Evolutionary conservation across 108 stramenopile genomes (phyloP), one percentile per base, ranked within the genome.

Genomic region (Schizochytrium sp.): DNA sequence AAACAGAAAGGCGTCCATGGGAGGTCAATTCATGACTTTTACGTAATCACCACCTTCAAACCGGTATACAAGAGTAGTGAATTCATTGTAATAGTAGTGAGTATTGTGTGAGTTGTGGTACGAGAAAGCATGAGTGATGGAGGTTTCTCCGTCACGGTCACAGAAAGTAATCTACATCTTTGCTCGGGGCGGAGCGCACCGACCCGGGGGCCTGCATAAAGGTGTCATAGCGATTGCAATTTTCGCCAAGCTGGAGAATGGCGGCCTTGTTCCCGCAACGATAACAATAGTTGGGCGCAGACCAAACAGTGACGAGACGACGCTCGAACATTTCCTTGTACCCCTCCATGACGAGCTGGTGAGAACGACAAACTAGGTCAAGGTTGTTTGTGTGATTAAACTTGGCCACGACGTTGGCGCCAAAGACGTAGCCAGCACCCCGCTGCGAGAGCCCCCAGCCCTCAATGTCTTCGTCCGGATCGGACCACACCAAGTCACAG

Each of bases 251-350:
- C 34, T 83, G 45, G 53, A 96, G 88, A 87, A 99, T 96, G 72
- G 97, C 97, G 5, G 98, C 98, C n/a, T 97, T 95, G 91, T 98
- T 99, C 4, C 98, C 98, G 91, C 98, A 99, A 28, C 98, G 92
- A 90, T 98, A 98, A 91, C 98, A 98, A 89, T 99, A 99, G 87
- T 98, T 98, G 6, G 98, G 98, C 21, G 98, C 98, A 23, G 95
- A 95, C 97, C 97, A 99, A 0, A 98, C 96, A 5, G 97, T 98
- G 28, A 97, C 96, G 34, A 97, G 57, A 44, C 94, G 90, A 72
- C 95, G 94, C 51, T 96, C 95, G 88, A 94, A 94, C 87, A 95
- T 94, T 58, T 97, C 95, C 87, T 96, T 95, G 12, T 95, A 94
- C 58, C 97, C 97, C 89, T 97, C 98, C 97, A 98, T 97, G 16